Conservation (phyloP, 306 rosid species). For the Luffa aegyptiaca region DNA sequence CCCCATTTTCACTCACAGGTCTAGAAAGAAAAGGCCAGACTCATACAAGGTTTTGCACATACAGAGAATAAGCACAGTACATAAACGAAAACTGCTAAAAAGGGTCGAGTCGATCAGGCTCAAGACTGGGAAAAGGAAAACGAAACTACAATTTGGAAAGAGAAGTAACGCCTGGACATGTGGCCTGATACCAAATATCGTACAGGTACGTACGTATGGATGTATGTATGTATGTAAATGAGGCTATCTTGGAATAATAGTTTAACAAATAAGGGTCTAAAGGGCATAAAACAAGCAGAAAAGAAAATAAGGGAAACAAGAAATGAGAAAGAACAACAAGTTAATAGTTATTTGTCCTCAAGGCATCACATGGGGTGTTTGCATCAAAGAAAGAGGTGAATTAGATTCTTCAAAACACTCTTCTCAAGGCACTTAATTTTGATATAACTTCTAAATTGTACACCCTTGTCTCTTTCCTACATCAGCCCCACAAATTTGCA, state of each 20-base stretch:
- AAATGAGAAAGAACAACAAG: neutral
- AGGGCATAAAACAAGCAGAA: neutral
- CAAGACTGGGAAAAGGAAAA: neutral
- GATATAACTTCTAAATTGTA: neutral
- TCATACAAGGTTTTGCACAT: neutral
- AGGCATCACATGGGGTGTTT: conserved; percentile 11
- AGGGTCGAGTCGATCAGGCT: conserved; percentile 1
- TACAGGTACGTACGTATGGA: neutral
- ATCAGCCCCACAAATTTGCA: neutral
- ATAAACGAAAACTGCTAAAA: neutral
- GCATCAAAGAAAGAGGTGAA: conserved; percentile 8
- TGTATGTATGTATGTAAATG: neutral
- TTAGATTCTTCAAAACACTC: conserved; percentile 8
- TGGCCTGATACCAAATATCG: neutral
- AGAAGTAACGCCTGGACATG: neutral
- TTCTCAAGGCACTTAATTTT: neutral
- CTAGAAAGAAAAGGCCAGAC: no score
- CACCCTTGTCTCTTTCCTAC: conserved; percentile 1
- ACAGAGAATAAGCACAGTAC: neutral
- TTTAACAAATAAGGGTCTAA: neutral
- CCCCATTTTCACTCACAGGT: neutral
- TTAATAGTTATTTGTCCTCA: neutral
- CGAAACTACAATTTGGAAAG: neutral
- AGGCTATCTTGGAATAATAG: neutral
- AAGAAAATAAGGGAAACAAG: neutral